Evolutionary conservation across 2,329 filamentous ascomycete species (phyloP).

Genomic region (Trichophyton schoenleinii): DNA sequence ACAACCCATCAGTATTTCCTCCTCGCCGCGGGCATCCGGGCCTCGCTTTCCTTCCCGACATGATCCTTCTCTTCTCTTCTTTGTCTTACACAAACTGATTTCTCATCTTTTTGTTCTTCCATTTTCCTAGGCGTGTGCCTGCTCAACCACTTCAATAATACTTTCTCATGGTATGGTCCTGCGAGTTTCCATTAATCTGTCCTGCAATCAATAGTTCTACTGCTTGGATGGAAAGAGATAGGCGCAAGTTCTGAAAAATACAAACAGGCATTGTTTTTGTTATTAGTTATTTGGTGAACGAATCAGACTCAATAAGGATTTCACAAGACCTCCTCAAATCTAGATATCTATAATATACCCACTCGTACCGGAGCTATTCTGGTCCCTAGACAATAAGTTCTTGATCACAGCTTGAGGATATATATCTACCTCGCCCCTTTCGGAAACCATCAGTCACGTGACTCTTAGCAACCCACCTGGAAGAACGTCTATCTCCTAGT

Average conservation of each 20-base stretch:
- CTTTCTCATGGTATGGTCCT: neutral
- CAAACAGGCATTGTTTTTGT: neutral
- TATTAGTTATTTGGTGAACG: neutral
- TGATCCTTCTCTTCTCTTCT: neutral
- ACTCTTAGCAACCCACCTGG: no score
- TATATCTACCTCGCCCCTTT: no score
- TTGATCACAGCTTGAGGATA: no score
- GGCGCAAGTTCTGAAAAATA: neutral
- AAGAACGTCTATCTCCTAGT: no score
- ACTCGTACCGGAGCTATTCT: no score
- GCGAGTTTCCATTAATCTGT: neutral
- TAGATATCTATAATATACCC: no score
- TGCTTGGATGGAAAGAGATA: conserved; percentile 1
- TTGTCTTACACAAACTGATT: neutral
- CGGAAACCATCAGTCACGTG: no score
- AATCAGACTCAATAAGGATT: neutral
- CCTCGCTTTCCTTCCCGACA: neutral
- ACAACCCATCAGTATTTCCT: neutral
- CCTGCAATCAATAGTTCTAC: neutral
- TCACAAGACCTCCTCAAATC: neutral
- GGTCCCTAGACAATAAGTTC: no score
- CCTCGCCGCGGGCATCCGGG: neutral
- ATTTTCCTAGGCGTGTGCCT: neutral
- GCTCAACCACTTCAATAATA: neutral
- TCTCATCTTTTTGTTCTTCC: neutral